phyloP scores from a whole-genome alignment of 225 moss, liverwort and hornwort genomes.

The Ulota crispa region DNA sequence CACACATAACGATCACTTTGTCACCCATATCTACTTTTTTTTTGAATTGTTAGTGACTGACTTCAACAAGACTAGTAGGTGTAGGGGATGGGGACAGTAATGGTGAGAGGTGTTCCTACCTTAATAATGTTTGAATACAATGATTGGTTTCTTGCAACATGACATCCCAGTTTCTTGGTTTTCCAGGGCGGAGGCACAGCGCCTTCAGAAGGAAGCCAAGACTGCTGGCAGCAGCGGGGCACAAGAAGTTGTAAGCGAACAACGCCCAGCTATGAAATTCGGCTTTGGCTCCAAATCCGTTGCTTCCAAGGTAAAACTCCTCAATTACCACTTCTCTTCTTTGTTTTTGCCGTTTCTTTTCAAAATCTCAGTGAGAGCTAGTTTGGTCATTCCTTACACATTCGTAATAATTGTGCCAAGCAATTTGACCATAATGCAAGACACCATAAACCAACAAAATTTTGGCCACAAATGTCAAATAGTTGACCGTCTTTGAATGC shows the following conservation, averaged over 20 bases:
- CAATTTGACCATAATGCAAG: too few species aligned
- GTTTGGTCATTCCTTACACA: background rate
- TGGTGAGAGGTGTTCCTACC: too few species aligned
- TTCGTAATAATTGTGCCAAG: background rate
- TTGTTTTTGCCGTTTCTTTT: background rate
- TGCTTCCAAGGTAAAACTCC: conserved; percentile 60
- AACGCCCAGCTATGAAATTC: conserved; percentile 76
- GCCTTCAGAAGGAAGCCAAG: conserved; percentile 69
- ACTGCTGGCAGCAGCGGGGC: conserved; percentile 37
- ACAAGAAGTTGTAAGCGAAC: conserved; percentile 64
- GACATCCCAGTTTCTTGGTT: background rate
- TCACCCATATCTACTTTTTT: too few species aligned
- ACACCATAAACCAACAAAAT: too few species aligned
- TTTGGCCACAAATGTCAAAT: too few species aligned
- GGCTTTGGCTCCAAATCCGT: conserved; percentile 80
- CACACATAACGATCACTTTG: too few species aligned
- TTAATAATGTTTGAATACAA: background rate
- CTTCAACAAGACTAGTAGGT: too few species aligned
- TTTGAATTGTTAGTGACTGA: too few species aligned
- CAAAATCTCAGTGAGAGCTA: background rate
- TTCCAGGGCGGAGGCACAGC: conserved; percentile 80
- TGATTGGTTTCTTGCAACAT: background rate
- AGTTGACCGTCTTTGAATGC: too few species aligned
- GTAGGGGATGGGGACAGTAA: too few species aligned
- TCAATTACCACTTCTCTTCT: background rate